phyloP scores from a whole-genome alignment of 345 rosid genomes.

The Aquilaria sinensis region DNA sequence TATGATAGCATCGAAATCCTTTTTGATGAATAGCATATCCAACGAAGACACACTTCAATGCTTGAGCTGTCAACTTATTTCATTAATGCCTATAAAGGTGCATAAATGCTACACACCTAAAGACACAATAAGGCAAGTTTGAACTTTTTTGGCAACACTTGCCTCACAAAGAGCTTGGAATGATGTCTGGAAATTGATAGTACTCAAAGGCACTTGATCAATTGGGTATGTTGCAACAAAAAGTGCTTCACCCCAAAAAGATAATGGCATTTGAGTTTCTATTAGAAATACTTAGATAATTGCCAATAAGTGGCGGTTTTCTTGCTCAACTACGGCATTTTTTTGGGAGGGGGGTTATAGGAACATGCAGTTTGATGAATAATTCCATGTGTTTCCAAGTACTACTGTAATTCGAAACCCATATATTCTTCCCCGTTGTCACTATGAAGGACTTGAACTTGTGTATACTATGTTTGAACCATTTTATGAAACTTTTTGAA shows the following conservation, averaged over 20 bases:
- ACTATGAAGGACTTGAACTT: neutral
- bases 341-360: neutral
- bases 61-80: neutral
- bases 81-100: neutral
- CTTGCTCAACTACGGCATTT: neutral
- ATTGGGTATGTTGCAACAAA: neutral
- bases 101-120: too few relatives aligned
- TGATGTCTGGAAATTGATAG: neutral
- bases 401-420: neutral
- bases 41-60: neutral
- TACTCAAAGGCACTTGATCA: neutral
- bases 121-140: too few relatives aligned
- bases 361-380: neutral
- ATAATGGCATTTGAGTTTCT: neutral
- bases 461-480: neutral
- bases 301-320: constrained; percentile 1
- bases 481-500: constrained; percentile 6
- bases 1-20: constrained; percentile 5
- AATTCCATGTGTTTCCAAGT: neutral
- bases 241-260: neutral
- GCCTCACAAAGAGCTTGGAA: neutral
- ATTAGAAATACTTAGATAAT: neutral
- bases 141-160: neutral
- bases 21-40: neutral
- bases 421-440: constrained; percentile 1